phyloP scores from a whole-genome alignment of 306 rosid species.

The Nissolia schottii region DNA sequence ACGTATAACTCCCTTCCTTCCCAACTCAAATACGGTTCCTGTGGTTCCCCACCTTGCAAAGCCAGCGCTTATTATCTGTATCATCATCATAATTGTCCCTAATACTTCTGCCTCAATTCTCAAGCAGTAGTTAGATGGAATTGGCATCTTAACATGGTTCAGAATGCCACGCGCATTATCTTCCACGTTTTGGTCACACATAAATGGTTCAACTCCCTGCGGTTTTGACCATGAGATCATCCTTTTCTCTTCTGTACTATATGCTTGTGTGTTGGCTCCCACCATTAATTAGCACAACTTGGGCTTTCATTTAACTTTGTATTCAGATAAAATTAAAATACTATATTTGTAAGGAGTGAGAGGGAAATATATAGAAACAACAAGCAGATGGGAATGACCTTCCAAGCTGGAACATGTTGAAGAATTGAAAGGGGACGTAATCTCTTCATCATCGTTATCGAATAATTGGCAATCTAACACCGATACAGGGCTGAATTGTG shows the following conservation, averaged over 20 bases:
- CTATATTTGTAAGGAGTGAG: not conserved
- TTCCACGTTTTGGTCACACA: not conserved
- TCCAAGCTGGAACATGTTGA: slow-evolving; percentile 2
- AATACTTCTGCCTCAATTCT: slow-evolving; percentile 14
- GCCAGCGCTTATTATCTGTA: not conserved
- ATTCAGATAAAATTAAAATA: too few species aligned
- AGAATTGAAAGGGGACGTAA: slow-evolving; percentile 28
- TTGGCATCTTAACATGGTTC: slow-evolving; percentile 4
- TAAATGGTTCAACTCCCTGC: not conserved
- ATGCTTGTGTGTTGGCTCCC: slow-evolving; percentile 41
- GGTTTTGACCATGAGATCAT: slow-evolving; percentile 20
- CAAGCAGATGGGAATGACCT: slow-evolving; percentile 21
- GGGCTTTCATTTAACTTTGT: too few species aligned
- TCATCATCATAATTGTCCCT: not conserved
- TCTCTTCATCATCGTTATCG: slow-evolving; percentile 50
- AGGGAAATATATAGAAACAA: too few species aligned
- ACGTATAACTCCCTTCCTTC: slow-evolving; percentile 30
- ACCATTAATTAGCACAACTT: too few species aligned
- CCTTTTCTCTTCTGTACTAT: slow-evolving; percentile 36
- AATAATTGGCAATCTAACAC: slow-evolving; percentile 60
- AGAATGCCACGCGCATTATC: slow-evolving; percentile 27
- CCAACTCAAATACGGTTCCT: slow-evolving; percentile 37
- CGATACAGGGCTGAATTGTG: slow-evolving; percentile 69
- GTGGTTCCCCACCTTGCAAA: slow-evolving; percentile 24
- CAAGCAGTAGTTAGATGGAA: not conserved